These are phyloP conservation scores for Cryptococcus floricola DNA, from an alignment of 1,284 basidiomycete genomes.

Conservation along the genomic window DNA sequence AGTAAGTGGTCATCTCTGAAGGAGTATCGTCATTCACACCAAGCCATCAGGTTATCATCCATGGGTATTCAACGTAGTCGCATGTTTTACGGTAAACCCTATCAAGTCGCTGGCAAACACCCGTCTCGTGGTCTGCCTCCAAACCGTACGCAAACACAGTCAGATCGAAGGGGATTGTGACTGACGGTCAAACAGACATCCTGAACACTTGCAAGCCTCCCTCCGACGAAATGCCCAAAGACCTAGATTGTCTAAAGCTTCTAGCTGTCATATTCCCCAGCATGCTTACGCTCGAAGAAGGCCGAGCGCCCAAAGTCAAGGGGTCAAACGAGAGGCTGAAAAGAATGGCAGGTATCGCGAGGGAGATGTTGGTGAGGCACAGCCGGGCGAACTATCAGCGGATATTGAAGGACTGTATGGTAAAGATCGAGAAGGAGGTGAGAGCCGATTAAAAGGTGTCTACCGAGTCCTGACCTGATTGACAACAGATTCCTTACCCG, in stretches of 20 bases:
- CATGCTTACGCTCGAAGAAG: conserved; percentile 8
- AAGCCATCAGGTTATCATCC: too few species aligned
- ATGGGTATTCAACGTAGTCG: conserved; percentile 31
- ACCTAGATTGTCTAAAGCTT: conserved; percentile 9
- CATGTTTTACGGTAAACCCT: conserved; percentile 46
- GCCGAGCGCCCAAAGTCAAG: background rate
- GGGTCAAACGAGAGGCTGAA: conserved; percentile 6
- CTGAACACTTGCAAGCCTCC: conserved; percentile 24
- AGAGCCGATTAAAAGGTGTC: too few species aligned
- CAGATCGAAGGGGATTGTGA: background rate
- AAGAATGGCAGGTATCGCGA: conserved; percentile 21
- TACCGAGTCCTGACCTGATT: too few species aligned
- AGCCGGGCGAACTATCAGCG: conserved; percentile 13
- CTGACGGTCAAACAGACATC: conserved; percentile 26
- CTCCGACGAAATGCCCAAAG: conserved; percentile 3
- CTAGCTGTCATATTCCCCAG: conserved; percentile 18
- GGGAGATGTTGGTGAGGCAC: conserved; percentile 28
- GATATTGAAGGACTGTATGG: conserved; percentile 7
- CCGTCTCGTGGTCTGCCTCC: conserved; percentile 37
- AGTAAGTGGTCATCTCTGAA: too few species aligned
- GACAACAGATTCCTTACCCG: too few species aligned
- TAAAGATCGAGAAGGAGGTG: too few species aligned
- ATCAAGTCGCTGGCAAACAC: conserved; percentile 7
- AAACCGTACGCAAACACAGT: conserved; percentile 28
- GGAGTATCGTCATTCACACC: too few species aligned